Percentiles rank a stretch among this genome's conserved stretches.
Conservation (phyloP, 305 asterid genomes). For the Fraxinus paxiana region DNA sequence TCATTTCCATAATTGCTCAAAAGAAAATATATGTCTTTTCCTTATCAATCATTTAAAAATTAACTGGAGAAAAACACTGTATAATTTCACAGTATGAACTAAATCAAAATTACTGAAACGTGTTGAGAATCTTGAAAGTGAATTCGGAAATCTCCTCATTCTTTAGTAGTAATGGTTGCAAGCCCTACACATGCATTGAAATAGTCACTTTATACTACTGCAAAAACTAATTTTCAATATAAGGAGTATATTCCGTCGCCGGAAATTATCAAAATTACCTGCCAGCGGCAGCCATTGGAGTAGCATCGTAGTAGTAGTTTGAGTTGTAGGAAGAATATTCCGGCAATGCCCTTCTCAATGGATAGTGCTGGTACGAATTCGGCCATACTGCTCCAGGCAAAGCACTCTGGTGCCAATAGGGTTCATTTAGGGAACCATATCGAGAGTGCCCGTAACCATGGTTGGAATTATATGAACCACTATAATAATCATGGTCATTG, state of each 20-base stretch:
- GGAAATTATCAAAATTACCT: neutral
- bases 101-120: neutral
- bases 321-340: conserved; percentile 19
- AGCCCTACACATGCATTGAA: neutral
- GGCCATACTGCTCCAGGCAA: conserved; percentile 24
- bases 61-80: neutral
- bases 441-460: neutral
- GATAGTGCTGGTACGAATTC: conserved; percentile 2
- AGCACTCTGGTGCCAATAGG: conserved; percentile 4
- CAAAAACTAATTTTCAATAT: neutral
- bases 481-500: neutral
- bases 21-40: neutral
- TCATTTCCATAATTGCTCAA: neutral
- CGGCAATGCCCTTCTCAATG: conserved; percentile 17
- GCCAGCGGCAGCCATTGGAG: neutral
- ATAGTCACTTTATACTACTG: neutral
- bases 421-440: neutral
- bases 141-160: neutral
- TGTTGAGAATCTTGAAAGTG: neutral
- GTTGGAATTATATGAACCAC: neutral
- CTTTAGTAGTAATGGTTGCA: neutral
- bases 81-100: neutral
- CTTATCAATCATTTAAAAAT: neutral
- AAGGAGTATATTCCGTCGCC: neutral
- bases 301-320: neutral